phyloP scores from a whole-genome alignment of 78 protist species.

The Carpediemonas membranifera region DNA sequence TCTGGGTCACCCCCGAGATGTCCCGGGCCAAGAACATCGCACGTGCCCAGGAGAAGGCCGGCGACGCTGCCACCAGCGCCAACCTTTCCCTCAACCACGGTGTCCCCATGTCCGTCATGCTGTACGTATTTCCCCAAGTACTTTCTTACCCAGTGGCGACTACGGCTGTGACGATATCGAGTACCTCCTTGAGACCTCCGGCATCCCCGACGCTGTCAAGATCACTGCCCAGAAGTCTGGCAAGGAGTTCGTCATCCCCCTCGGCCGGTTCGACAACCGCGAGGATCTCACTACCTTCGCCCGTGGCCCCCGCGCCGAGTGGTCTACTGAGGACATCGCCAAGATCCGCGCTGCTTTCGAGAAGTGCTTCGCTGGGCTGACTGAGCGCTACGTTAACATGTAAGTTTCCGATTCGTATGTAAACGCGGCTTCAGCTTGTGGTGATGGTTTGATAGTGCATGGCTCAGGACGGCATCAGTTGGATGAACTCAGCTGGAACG shows the following conservation, averaged over 20 bases:
- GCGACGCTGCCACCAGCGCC: neutral
- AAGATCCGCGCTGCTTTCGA: slow-evolving; percentile 17
- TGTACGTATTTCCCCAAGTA: neutral
- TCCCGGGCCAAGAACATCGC: slow-evolving; percentile 21
- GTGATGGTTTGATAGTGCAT: too few relatives aligned
- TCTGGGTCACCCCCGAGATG: slow-evolving; percentile 35
- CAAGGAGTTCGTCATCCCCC: slow-evolving; percentile 12
- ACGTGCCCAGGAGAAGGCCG: neutral
- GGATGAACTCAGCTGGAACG: too few relatives aligned
- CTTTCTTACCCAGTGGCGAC: slow-evolving; percentile 6
- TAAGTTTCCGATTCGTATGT: too few relatives aligned
- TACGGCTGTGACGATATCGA: slow-evolving; percentile 33
- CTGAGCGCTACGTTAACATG: too few relatives aligned
- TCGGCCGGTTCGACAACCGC: slow-evolving; percentile 31
- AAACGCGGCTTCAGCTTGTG: too few relatives aligned
- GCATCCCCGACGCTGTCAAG: slow-evolving; percentile 4
- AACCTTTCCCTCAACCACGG: slow-evolving; percentile 24
- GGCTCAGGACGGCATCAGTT: too few relatives aligned
- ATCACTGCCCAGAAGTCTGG: neutral
- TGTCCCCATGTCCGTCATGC: slow-evolving; percentile 35
- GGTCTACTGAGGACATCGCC: slow-evolving; percentile 14
- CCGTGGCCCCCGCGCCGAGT: neutral
- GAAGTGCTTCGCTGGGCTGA: slow-evolving; percentile 1
- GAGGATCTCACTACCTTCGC: slow-evolving; percentile 26
- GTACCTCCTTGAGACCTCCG: neutral